Base-by-base conservation (phyloP, 495 filamentous ascomycete species). In the Aspergillus kassunensis region DNA sequence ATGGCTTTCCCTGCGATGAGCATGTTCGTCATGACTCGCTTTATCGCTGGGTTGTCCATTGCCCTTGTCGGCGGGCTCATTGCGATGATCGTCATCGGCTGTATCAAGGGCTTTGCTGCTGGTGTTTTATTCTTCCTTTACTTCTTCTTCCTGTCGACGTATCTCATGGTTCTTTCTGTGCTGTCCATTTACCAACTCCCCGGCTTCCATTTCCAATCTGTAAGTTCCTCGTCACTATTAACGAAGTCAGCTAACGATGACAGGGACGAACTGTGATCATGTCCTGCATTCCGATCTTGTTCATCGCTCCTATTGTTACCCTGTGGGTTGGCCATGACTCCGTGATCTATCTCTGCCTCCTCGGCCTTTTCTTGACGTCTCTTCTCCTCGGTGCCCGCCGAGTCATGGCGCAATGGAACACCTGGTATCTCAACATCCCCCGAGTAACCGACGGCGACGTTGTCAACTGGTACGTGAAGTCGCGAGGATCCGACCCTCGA, bases 11-110 rank as follows among this genome's bases (percentile, higher is more conserved):
- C 55, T 0, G 55, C 55, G 1, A 57, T 57, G 55, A 48, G 55
- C 23, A 57, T 57, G 55, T 57, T 57, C 20, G 49, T 57, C 10
- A 42, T 57, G 43, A 57, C 55, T n/a, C 49, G 55, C 4, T 57
- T 57, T 11, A 48, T 57, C 15, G 55, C 55, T 9, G 55, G 55
- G 6, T 24, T 53, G 5, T 49, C 49, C 0, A 44, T 57, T 1
- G 44, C 55, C 1, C 12, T 57, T 1, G 49, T 57, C 9, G 55
- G 42, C 13, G 55, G 49, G 1, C 34, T 57, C 21, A 44, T 57
- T 23, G 35, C 55, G 2, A 35, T 57, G 19, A 53, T 57, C 10
- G 44, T 21, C 1, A 51, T 57, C 12, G 49, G 55, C 8, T 45
- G 44, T 15, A 9, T 57, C 30, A 57, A 53, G 30, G 44, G 49